Conservation (phyloP, 176 grass and related monocot genomes). For the Leersia perrieri region DNA sequence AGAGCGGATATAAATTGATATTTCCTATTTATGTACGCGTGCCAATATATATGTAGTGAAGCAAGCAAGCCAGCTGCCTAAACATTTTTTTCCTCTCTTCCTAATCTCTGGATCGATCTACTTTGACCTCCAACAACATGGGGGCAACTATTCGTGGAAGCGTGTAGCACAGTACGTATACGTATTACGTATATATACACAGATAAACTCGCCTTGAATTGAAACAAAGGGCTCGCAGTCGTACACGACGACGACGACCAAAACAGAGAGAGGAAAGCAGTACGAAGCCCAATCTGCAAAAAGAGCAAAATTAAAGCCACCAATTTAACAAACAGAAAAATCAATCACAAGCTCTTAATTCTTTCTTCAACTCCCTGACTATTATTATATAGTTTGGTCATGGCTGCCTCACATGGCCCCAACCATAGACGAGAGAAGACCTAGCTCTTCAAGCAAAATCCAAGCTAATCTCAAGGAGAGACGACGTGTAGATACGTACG, state of each 20-base stretch:
- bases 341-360: no score
- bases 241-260: background rate
- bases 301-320: background rate
- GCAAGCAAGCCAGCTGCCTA: no score
- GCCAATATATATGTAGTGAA: no score
- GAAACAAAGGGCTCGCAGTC: background rate
- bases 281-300: background rate
- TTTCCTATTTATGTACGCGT: no score
- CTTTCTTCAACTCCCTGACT: background rate
- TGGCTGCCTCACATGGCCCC: background rate
- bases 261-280: background rate
- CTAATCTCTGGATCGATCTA: no score
- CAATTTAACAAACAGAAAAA: no score
- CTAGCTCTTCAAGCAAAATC: background rate
- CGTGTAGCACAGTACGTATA: background rate
- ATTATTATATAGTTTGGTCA: background rate
- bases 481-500: background rate
- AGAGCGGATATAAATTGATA: no score
- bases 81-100: no score
- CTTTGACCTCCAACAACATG: no score
- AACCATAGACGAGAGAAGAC: background rate
- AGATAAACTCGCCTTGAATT: background rate
- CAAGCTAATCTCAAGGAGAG: background rate
- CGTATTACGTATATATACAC: no score
- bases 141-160: background rate